phyloP scores from a whole-genome alignment of 805 yeast species.

The Debaryomyces castellii region DNA sequence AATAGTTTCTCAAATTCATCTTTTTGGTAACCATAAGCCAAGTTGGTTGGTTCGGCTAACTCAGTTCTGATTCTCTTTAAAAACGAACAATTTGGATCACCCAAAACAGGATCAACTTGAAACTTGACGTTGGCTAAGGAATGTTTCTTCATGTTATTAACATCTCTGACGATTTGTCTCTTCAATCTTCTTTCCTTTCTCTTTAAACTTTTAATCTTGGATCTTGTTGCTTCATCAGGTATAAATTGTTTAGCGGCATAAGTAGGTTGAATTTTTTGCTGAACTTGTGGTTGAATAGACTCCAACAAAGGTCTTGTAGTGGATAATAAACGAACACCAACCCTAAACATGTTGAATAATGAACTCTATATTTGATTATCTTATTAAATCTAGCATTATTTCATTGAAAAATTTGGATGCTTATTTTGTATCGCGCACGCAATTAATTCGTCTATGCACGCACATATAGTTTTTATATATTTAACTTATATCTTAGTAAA shows the following conservation, averaged over 20 bases:
- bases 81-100: conserved; percentile 65
- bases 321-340: conserved; percentile 16
- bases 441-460: background rate
- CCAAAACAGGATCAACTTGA: conserved; percentile 80
- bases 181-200: conserved; percentile 40
- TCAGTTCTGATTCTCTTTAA: conserved; percentile 65
- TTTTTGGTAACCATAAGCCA: conserved; percentile 58
- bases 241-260: conserved; percentile 39
- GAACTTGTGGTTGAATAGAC: conserved; percentile 6
- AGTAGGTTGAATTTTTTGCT: conserved; percentile 16
- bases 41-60: conserved; percentile 60
- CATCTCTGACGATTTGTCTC: conserved; percentile 40
- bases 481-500: background rate
- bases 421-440: background rate
- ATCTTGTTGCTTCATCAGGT: conserved; percentile 29
- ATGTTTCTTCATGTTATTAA: conserved; percentile 41
- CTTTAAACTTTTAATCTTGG: conserved; percentile 33
- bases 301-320: conserved; percentile 11
- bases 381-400: background rate
- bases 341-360: conserved; percentile 3
- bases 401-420: conserved; percentile 3
- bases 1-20: conserved; percentile 73
- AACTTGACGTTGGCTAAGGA: conserved; percentile 29
- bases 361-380: background rate
- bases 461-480: background rate